Percentiles rank a stretch among this genome's conserved stretches.
Evolutionary conservation across 441 rosid genomes (phyloP).

Genomic region (Croton setiger): DNA sequence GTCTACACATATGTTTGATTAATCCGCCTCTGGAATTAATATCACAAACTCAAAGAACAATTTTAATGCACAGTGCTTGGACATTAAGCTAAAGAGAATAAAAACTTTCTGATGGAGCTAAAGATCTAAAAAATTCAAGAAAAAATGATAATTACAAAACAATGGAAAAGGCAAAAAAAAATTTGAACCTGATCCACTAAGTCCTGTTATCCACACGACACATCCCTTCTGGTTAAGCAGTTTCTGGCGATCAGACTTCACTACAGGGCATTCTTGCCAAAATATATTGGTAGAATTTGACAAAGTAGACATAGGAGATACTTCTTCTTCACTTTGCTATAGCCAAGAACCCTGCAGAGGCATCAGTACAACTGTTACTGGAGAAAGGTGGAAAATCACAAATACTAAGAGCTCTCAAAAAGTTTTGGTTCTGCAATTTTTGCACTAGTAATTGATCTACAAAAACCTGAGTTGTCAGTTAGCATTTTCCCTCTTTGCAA

Average conservation of each 20-base stretch:
- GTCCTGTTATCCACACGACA: conserved; percentile 94
- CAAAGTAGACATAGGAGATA: conserved; percentile 49
- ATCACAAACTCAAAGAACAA: neutral
- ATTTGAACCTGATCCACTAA: conserved; percentile 82
- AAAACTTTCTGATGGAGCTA: neutral
- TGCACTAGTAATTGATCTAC: neutral
- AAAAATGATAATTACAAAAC: neutral
- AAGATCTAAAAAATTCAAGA: neutral
- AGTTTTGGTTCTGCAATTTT: neutral
- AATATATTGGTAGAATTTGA: conserved; percentile 71
- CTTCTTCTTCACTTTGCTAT: conserved; percentile 19
- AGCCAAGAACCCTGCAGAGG: conserved; percentile 3
- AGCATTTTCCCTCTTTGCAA: neutral
- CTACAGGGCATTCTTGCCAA: conserved; percentile 85
- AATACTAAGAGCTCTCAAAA: conserved; percentile 1
- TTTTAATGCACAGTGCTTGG: neutral
- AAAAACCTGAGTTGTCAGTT: neutral
- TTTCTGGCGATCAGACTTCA: conserved; percentile 69
- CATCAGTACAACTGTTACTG: neutral
- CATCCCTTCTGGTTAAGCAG: conserved; percentile 83
- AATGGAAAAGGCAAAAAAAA: neutral
- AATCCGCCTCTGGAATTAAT: neutral
- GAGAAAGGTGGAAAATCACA: neutral
- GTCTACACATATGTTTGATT: neutral
- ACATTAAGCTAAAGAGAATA: neutral